Conservation (phyloP, 768 basidiomycete species). For the Termitomyces sp. region DNA sequence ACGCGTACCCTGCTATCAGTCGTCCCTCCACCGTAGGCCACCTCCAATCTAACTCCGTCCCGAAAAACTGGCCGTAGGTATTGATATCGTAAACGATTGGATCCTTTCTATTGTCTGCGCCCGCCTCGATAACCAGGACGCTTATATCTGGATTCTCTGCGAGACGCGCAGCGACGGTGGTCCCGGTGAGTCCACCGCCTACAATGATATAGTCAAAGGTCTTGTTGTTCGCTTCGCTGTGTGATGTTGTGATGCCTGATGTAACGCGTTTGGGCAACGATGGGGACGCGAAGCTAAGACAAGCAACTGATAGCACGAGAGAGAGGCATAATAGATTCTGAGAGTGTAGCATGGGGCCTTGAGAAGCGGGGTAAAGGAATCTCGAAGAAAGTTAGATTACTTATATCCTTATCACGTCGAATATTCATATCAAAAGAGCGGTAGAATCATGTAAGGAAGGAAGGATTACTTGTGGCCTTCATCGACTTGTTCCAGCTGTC, state of each 20-base stretch:
- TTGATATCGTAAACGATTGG: slow-evolving; percentile 46
- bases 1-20: slow-evolving; percentile 37
- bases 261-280: slow-evolving; percentile 24
- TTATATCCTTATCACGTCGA: too few species aligned
- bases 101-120: slow-evolving; percentile 44
- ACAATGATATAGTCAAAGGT: slow-evolving; percentile 45
- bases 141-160: slow-evolving; percentile 41
- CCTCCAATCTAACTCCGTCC: slow-evolving; percentile 42
- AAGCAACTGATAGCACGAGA: background rate
- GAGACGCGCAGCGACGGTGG: too few species aligned
- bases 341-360: background rate
- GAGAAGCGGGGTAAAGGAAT: background rate
- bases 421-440: too few species aligned
- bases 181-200: too few species aligned
- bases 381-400: background rate
- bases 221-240: slow-evolving; percentile 31
- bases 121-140: slow-evolving; percentile 53
- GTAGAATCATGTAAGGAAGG: too few species aligned
- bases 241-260: slow-evolving; percentile 33
- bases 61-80: slow-evolving; percentile 40
- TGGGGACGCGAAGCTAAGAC: slow-evolving; percentile 10
- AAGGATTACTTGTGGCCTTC: too few species aligned
- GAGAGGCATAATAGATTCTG: background rate
- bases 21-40: slow-evolving; percentile 44
- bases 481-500: too few species aligned